Evolutionary conservation across 192 early-diverging fungal species (phyloP), one percentile per base, ranked within the genome.

Genomic region (Coemansia sp.): DNA sequence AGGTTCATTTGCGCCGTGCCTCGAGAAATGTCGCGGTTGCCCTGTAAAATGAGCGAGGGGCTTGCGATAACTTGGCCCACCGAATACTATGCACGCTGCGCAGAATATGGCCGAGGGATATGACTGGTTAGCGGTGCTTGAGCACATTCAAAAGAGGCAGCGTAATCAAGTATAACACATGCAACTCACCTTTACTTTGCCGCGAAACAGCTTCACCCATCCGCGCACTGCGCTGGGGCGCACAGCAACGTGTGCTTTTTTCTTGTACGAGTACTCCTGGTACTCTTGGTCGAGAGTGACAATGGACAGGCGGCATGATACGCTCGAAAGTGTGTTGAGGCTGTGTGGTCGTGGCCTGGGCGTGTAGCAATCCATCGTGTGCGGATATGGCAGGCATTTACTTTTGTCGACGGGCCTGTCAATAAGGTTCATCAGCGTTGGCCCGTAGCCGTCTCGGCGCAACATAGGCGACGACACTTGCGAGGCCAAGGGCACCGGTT

Each of bases 61-160:
- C 76, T 83, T 24, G 73, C 82, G 15, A 83, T 31, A 27, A 72
- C n/a, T 49, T 77, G 72, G 31, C 82, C 82, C 20, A 83, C n/a
- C 22, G 82, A 72, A 27, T 75, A 83, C 81, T 83, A 82, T 31
- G 49, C 22, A 8, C 25, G 9, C 20, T 20, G 19, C 17, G 56
- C 6, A 9, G 19, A 10, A 31, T 19, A 37, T 36, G 29, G 49
- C 4, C 24, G 22, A 25, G 24, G 31, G 14, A 19, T 15, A 37
- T 36, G 32, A 7, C 7, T 22, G 4, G 29, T 41, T 53, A 51
- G 20, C 25, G n/a, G 32, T 43, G 51, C 45, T 58, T 7, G 31
- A 42, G 46, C n/a, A 8, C 19, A 35, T 17, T 15, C 61, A 24
- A 12, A 31, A 31, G 22, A 12, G 17, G 36, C 14, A n/a, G 37